phyloP scores from a whole-genome alignment of 2,329 filamentous ascomycete genomes.

The Fusarium kyushuense region DNA sequence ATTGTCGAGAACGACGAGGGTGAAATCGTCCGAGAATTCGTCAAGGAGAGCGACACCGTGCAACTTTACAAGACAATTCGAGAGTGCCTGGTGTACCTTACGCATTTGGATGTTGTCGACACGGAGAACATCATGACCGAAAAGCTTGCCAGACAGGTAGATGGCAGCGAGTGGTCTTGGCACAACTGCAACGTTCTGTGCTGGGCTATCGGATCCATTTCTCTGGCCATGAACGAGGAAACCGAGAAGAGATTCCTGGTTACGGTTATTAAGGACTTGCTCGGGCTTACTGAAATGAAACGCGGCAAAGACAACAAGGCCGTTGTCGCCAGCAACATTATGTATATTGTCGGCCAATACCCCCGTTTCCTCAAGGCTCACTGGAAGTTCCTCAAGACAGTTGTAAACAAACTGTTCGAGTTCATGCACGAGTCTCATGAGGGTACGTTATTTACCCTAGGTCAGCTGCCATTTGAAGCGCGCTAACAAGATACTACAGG shows the following conservation, averaged over 20 bases:
- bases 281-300: conserved; percentile 98
- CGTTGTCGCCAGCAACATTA: conserved; percentile 98
- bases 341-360: conserved; percentile 99
- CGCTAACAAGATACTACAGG: conserved; percentile 61
- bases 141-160: conserved; percentile 94
- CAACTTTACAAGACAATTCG: conserved; percentile 99
- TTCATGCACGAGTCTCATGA: conserved; percentile 99
- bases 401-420: conserved; percentile 99
- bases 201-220: conserved; percentile 99
- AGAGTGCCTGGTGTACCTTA: conserved; percentile 96
- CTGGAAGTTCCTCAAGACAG: conserved; percentile 99
- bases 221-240: conserved; percentile 98
- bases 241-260: conserved; percentile 98
- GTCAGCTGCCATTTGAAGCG: neutral
- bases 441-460: conserved; percentile 63
- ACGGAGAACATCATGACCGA: conserved; percentile 99
- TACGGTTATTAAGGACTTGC: conserved; percentile 97
- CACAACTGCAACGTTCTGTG: conserved; percentile 99
- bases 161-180: conserved; percentile 98
- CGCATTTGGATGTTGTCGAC: conserved; percentile 95
- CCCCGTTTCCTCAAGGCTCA: conserved; percentile 98
- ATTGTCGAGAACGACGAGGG: conserved; percentile 99
- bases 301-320: conserved; percentile 99
- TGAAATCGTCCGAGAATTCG: conserved; percentile 98
- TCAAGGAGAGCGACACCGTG: conserved; percentile 99